phyloP scores from a whole-genome alignment of 345 rosid species.

The Populus nigra region DNA sequence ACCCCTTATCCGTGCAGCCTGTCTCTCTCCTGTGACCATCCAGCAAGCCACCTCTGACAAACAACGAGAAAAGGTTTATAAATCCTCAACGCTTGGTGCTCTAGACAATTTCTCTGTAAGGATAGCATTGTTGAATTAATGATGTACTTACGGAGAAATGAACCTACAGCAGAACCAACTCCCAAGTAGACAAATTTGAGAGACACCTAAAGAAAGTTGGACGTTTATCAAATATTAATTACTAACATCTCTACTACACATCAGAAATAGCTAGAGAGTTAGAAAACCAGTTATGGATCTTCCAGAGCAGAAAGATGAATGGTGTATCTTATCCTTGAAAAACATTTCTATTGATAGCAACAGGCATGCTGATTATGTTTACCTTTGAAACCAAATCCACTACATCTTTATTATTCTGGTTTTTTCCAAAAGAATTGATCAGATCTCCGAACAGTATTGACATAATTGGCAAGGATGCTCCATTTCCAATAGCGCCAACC shows the following conservation, averaged over 20 bases:
- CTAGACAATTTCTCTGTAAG: neutral
- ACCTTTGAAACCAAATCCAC: constrained; percentile 58
- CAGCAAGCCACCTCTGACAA: constrained; percentile 76
- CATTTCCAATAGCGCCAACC: constrained; percentile 68
- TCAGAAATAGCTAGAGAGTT: neutral
- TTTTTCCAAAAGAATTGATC: constrained; percentile 58
- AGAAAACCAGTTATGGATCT: neutral
- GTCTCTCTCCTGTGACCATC: constrained; percentile 92
- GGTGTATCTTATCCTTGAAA: neutral
- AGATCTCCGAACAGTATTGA: constrained; percentile 71
- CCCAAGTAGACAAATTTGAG: constrained; percentile 76
- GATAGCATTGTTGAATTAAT: neutral
- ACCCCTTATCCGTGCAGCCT: constrained; percentile 67
- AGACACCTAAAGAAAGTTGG: constrained; percentile 47
- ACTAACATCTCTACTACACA: neutral
- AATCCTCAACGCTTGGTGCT: neutral
- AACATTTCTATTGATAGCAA: neutral
- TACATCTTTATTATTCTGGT: constrained; percentile 41
- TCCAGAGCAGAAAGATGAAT: neutral
- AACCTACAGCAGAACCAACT: constrained; percentile 55
- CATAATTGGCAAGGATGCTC: constrained; percentile 70
- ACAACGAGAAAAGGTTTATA: constrained; percentile 5
- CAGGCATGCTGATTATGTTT: neutral
- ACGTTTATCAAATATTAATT: neutral
- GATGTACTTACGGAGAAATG: constrained; percentile 68